Base-by-base conservation (phyloP, 306 rosid species). In the Gillenia trifoliata region DNA sequence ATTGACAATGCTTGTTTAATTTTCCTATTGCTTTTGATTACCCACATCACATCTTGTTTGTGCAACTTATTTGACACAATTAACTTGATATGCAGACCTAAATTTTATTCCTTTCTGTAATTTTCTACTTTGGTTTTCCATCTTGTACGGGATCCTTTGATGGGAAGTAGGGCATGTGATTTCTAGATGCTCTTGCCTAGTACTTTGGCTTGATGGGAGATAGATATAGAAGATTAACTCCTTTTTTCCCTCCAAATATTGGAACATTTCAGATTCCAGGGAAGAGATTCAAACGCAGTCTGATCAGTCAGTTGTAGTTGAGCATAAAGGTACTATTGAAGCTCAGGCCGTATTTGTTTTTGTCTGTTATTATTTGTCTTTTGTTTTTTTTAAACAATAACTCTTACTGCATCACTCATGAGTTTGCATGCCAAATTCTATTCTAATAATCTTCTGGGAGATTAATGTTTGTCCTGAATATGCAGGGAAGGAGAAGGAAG, bases 401-500 rank as follows among this genome's bases (percentile, higher is more conserved):
- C 7, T 22, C 7, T 15, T 30, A 23, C 11, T 33, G 4, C 17
- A 23, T 15, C 10, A 9, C 28, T 2, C 4, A 8, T 30, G 19
- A 66, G 31, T 59, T 59, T 34, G 26, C 17, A 22, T 82, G 30
- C 57, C 54, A 63, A 41, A 74, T 38, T 19, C 28, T 59, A 66
- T 45, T 72, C 55, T 30, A 12, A 64, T 47, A 52, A 9, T 29
- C 38, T 76, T 78, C 81, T 52, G 73, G 30, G 49, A 72, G 60
- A 66, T 79, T 69, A 75, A 55, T 65, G 29, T 79, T 76, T 86
- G 79, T 41, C 40, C 65, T 87, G 43, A 70, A 70, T 70, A 79
- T 77, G 73, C 55, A 87, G 87, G 62, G 73, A 83, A 87, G 81
- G 89, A 83, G 56, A 90, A 90, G 83, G 90, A 79, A 66, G 22